Base-by-base conservation (phyloP, 768 basidiomycete species). In the Mycena olivaceomarginata region DNA sequence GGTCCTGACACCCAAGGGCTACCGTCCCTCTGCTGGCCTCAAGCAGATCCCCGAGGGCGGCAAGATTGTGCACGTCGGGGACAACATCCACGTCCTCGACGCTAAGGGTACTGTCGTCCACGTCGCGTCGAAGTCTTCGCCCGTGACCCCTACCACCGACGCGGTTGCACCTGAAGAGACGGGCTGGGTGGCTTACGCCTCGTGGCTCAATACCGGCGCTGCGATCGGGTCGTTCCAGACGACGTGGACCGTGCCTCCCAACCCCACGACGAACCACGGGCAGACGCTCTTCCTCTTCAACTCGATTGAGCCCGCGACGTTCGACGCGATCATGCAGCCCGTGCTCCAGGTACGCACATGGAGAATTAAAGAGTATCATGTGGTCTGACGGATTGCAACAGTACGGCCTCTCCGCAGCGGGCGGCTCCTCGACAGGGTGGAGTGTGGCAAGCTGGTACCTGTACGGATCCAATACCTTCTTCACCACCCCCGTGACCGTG, bases 221-320 rank as follows among this genome's bases (percentile, higher is more conserved):
- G 8, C 70, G 18, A 71, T 71, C 16, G 46, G 60, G 1, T 67
- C 45, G 31, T 75, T 71, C 69, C 46, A 15, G 41, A 53, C 77
- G 40, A 45, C 60, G 5, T 78, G 77, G 77, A 70, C 22, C 4
- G 76, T 77, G 3, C 76, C 76, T 10, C 72, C 76, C 8, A 39
- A 22, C n/a, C 73, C 77, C 2, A 37, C n/a, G 10, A 59, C 39
- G 18, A 2, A 53, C 20, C 20, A 67, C 51, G 60, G 45, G 0
- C 77, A 78, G 73, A 39, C 39, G 4, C 45, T 74, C n/a, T 78
- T 59, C 39, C 65, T 78, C 37, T 78, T 75, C 73, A 78, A 69
- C 22, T n/a, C 70, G 0, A 60, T 78, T 4, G 63, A 71, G 53
- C 65, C 74, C 20, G 37, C 25, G 10, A 39, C 16, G 20, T 39